phyloP scores from a whole-genome alignment of 2,329 filamentous ascomycete genomes.

The Blumeria hordei region DNA sequence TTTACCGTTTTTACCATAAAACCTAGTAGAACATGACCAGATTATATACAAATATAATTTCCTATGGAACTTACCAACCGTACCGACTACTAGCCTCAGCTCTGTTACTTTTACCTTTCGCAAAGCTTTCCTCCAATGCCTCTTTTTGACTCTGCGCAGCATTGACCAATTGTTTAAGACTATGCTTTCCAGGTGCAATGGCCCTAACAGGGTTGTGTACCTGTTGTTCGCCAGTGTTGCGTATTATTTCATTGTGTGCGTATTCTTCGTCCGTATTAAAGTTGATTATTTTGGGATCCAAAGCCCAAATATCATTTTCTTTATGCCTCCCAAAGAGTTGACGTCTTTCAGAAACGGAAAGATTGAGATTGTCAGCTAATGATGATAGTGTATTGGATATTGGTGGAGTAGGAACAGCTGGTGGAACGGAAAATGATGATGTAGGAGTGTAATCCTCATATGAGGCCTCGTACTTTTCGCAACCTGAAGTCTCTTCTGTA shows the following conservation, averaged over 20 bases:
- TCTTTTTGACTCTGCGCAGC: conserved; percentile 63
- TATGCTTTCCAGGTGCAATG: conserved; percentile 75
- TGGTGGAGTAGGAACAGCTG: conserved; percentile 9
- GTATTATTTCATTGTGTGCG: conserved; percentile 53
- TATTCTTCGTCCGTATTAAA: conserved; percentile 86
- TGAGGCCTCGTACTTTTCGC: conserved; percentile 6
- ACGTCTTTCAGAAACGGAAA: conserved; percentile 51
- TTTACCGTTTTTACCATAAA: no score
- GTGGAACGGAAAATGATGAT: conserved; percentile 8
- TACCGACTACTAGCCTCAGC: conserved; percentile 64
- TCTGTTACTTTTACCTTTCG: conserved; percentile 52
- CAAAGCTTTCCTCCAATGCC: conserved; percentile 79
- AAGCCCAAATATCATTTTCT: conserved; percentile 16
- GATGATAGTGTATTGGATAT: conserved; percentile 33
- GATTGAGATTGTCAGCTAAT: conserved; percentile 55
- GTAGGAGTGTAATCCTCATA: conserved; percentile 14
- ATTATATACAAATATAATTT: no score
- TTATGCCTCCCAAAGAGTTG: conserved; percentile 59
- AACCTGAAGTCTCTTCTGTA: conserved; percentile 3
- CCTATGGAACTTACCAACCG: conserved; percentile 36
- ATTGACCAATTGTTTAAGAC: conserved; percentile 64
- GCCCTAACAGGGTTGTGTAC: conserved; percentile 62
- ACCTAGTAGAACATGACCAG: no score
- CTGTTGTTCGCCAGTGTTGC: conserved; percentile 41
- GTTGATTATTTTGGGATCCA: conserved; percentile 46